These are phyloP conservation scores for Labyrinthula sp. DNA, from an alignment of 352 stramenopile genomes.

Conservation along the genomic window DNA sequence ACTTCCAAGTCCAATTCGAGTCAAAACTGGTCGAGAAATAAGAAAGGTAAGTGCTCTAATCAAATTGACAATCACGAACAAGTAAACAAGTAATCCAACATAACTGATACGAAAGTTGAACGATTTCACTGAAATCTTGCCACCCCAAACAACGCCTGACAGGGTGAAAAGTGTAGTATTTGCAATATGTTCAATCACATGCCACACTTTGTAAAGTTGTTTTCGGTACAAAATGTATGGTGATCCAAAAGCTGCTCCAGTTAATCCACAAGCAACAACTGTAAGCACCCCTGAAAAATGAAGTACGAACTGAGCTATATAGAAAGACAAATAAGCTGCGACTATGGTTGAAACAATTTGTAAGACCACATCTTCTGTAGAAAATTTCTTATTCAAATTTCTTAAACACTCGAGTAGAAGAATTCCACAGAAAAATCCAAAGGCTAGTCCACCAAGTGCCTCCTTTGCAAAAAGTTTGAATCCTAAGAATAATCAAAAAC, in stretches of 20 bases:
- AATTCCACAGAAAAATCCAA: conserved; percentile 15
- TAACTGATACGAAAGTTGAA: neutral
- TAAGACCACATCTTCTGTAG: conserved; percentile 38
- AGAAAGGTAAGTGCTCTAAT: conserved; percentile 28
- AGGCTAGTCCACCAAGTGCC: conserved; percentile 15
- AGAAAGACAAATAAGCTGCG: conserved; percentile 43
- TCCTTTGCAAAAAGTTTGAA: conserved; percentile 19
- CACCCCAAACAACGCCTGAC: conserved; percentile 39
- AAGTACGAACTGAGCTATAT: conserved; percentile 34
- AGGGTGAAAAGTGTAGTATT: conserved; percentile 49
- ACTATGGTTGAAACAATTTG: conserved; percentile 39
- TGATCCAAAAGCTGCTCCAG: conserved; percentile 37
- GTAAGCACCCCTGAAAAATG: conserved; percentile 41
- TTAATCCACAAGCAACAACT: conserved; percentile 39
- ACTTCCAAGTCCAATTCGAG: conserved; percentile 13
- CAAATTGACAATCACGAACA: conserved; percentile 30
- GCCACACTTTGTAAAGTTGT: conserved; percentile 42
- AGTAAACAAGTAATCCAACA: conserved; percentile 23
- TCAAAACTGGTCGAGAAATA: conserved; percentile 28
- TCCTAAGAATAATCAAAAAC: conserved; percentile 4
- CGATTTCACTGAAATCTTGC: conserved; percentile 27
- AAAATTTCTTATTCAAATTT: conserved; percentile 9
- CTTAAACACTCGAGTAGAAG: conserved; percentile 6
- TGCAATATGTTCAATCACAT: conserved; percentile 44
- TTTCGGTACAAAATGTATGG: conserved; percentile 39